Base-by-base conservation (phyloP, 805 yeast genomes). In the Nakazawaea molendinolei region DNA sequence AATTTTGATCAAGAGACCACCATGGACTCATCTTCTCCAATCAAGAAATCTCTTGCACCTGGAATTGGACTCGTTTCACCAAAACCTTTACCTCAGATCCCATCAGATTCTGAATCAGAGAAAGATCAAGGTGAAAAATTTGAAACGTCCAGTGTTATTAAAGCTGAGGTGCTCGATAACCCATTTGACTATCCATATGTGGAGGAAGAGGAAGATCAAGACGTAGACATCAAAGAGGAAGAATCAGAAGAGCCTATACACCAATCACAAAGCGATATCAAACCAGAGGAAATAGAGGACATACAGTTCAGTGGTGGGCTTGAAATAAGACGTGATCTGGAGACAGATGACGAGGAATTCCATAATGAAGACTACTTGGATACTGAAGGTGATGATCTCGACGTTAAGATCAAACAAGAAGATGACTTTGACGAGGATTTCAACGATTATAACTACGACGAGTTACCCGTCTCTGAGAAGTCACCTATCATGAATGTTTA, bases 1-100 rank as follows among this genome's bases (percentile, higher is more conserved):
- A 21, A 52, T 8, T 49, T 49, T 16, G 41, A 41, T 4, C 36
- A 33, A 3, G 37, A 34, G 3, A 18, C 9, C 1, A 27, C 6
- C 14, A 8, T 19, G n/a, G 17, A 14, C n/a, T 10, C n/a, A n/a
- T n/a, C n/a, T n/a, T n/a, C n/a, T n/a, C n/a, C n/a, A n/a, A n/a
- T n/a, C n/a, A n/a, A n/a, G n/a, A n/a, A n/a, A n/a, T n/a, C 31
- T 16, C n/a, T 28, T 7, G 23, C 31, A 12, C 10, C 23, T n/a
- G 28, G 30, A 27, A 15, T 6, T 27, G 16, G 30, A 12, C 8
- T 24, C 27, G 13, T 14, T 14, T 27, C 9, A 16, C 10, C 23
- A 22, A 27, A 27, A 27, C 16, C 7, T 7, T 8, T 8, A 14
- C 29, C 29, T 27, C 19, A 27, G 6, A 13, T 27, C 19, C 19